Conservation (phyloP, 192 early-diverging fungal species). For the Entrophospora sp. region DNA sequence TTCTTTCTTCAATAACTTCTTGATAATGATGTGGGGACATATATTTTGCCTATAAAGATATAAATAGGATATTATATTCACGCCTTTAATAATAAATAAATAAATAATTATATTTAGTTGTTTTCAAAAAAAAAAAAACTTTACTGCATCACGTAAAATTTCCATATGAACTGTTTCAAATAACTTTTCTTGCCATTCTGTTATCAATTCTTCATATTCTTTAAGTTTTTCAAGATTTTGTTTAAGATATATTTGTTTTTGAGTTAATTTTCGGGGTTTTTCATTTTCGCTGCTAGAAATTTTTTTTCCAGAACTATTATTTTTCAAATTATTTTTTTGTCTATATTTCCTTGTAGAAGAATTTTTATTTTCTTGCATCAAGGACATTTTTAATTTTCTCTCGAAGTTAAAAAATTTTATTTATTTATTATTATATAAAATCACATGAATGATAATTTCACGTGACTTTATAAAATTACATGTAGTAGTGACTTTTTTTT, state of each 20-base stretch:
- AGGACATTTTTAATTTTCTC: too few species aligned
- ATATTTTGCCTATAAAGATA: constrained; percentile 39
- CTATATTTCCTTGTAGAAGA: too few species aligned
- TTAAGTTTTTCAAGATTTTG: constrained; percentile 25
- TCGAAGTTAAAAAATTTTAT: too few species aligned
- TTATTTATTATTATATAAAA: too few species aligned
- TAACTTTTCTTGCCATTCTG: constrained; percentile 38
- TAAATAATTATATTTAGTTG: background rate
- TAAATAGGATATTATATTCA: background rate
- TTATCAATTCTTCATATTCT: constrained; percentile 30
- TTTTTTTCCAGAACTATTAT: too few species aligned
- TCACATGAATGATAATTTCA: too few species aligned
- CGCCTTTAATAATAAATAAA: background rate
- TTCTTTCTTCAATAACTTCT: constrained; percentile 67
- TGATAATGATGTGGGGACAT: constrained; percentile 58
- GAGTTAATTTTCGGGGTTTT: constrained; percentile 1
- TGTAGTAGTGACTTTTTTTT: too few species aligned
- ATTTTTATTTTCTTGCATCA: too few species aligned
- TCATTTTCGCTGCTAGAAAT: too few species aligned
- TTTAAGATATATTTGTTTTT: constrained; percentile 12
- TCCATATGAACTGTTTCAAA: constrained; percentile 35
- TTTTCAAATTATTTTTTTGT: too few species aligned
- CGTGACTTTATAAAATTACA: too few species aligned
- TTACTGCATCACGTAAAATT: constrained; percentile 34
- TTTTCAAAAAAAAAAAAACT: background rate